phyloP scores from a whole-genome alignment of 2,329 filamentous ascomycete genomes.

The Xylaria sp. region DNA sequence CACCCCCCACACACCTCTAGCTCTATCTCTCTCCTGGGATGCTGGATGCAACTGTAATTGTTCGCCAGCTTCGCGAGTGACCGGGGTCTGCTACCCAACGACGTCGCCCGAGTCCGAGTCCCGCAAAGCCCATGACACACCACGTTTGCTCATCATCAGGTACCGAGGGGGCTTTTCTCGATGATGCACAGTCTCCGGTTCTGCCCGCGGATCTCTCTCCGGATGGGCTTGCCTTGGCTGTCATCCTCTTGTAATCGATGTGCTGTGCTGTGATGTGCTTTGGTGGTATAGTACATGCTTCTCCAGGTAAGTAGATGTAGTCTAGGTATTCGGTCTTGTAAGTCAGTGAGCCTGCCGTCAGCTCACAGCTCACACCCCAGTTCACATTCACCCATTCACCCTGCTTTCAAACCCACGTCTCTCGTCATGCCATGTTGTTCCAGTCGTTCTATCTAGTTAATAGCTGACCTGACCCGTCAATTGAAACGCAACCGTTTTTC shows the following conservation, averaged over 20 bases:
- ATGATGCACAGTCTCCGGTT: slow-evolving; percentile 33
- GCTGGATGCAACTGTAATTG: slow-evolving; percentile 25
- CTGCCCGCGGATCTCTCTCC: slow-evolving; percentile 33
- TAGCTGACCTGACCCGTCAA: slow-evolving; percentile 44
- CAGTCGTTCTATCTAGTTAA: slow-evolving; percentile 43
- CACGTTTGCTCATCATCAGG: slow-evolving; percentile 34
- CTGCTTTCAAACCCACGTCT: slow-evolving; percentile 32
- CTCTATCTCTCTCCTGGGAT: slow-evolving; percentile 10
- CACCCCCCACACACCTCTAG: slow-evolving; percentile 26
- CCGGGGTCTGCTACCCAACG: slow-evolving; percentile 35
- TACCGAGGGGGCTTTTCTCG: slow-evolving; percentile 26
- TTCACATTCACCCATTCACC: slow-evolving; percentile 35
- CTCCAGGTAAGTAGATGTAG: neutral
- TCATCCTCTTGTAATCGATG: slow-evolving; percentile 23
- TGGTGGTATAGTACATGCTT: slow-evolving; percentile 23
- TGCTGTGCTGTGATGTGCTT: slow-evolving; percentile 19
- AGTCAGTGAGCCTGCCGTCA: slow-evolving; percentile 32
- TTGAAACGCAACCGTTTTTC: slow-evolving; percentile 24
- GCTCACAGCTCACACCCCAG: slow-evolving; percentile 38
- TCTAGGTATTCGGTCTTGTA: neutral
- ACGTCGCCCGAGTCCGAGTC: slow-evolving; percentile 34
- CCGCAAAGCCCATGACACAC: slow-evolving; percentile 36
- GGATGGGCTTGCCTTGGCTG: slow-evolving; percentile 30
- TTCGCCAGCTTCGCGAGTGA: slow-evolving; percentile 28
- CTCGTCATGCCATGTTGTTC: slow-evolving; percentile 48